Conservation (phyloP, 2,329 filamentous ascomycete species). For the Phialophora expanda region DNA sequence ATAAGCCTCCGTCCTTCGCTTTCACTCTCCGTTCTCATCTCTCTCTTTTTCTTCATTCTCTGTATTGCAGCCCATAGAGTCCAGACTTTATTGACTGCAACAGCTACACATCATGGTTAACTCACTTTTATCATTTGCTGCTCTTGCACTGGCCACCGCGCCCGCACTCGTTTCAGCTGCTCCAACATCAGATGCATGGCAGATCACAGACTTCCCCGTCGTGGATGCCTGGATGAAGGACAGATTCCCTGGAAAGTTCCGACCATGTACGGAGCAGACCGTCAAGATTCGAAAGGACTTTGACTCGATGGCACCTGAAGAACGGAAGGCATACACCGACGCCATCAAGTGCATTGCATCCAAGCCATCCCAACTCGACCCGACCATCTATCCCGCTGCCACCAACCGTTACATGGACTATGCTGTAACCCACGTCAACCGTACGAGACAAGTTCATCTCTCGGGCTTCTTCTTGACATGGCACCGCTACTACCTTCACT, state of each 20-base stretch:
- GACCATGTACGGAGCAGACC: slow-evolving; percentile 32
- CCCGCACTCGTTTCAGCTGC: slow-evolving; percentile 25
- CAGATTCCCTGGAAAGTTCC: slow-evolving; percentile 30
- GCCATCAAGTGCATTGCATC: slow-evolving; percentile 49
- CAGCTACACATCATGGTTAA: slow-evolving; percentile 29
- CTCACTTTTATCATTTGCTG: slow-evolving; percentile 29
- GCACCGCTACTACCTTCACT: slow-evolving; percentile 52
- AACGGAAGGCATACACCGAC: slow-evolving; percentile 45
- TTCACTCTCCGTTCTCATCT: not conserved
- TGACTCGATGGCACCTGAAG: slow-evolving; percentile 35
- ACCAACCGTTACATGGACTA: slow-evolving; percentile 50
- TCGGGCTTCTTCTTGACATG: slow-evolving; percentile 50
- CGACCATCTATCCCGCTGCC: slow-evolving; percentile 43
- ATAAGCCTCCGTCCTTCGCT: slow-evolving; percentile 1
- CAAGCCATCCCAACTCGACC: slow-evolving; percentile 43
- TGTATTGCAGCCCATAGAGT: not conserved
- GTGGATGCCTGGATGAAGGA: slow-evolving; percentile 29
- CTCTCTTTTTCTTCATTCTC: not conserved
- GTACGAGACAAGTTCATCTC: slow-evolving; percentile 46
- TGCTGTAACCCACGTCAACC: slow-evolving; percentile 47
- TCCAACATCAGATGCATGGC: slow-evolving; percentile 22
- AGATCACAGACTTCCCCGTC: slow-evolving; percentile 25
- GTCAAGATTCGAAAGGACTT: slow-evolving; percentile 39
- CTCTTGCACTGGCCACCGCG: slow-evolving; percentile 26
- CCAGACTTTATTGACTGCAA: slow-evolving; percentile 1